Conservation (phyloP, 176 grass and related monocot genomes). For the Eleusine indica region DNA sequence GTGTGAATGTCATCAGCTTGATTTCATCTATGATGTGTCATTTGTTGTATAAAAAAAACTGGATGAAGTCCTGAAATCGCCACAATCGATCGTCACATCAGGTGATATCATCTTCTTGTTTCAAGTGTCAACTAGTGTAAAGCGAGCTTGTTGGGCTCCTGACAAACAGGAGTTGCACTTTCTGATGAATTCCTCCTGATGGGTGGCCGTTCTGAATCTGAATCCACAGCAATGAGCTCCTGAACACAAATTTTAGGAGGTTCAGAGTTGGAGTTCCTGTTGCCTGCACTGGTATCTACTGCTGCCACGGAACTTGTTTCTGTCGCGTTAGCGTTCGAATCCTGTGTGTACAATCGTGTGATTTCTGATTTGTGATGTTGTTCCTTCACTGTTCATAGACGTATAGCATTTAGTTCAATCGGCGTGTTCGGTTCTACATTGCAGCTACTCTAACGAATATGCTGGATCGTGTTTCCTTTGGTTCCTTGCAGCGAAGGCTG, state of each 20-base stretch:
- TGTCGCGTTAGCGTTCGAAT: no score
- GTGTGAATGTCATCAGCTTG: not conserved
- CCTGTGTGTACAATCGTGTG: no score
- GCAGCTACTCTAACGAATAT: no score
- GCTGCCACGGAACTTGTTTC: no score
- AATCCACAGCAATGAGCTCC: slow-evolving; percentile 66
- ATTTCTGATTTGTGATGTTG: no score
- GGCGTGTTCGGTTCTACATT: no score
- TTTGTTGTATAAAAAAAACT: slow-evolving; percentile 38
- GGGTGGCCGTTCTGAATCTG: slow-evolving; percentile 33
- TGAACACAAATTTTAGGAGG: slow-evolving; percentile 52
- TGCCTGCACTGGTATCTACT: not conserved
- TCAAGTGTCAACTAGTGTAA: not conserved
- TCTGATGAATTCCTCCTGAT: slow-evolving; percentile 29
- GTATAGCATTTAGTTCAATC: no score
- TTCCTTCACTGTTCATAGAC: no score
- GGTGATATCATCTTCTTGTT: not conserved
- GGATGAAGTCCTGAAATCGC: slow-evolving; percentile 53
- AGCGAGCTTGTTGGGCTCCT: not conserved
- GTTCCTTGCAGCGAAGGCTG: no score
- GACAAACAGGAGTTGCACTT: slow-evolving; percentile 48
- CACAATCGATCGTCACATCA: slow-evolving; percentile 21
- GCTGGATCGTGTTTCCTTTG: no score
- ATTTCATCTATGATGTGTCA: slow-evolving; percentile 4
- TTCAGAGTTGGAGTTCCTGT: slow-evolving; percentile 9